phyloP scores from a whole-genome alignment of 2,329 filamentous ascomycete species.

The Aureobasidium sp. region DNA sequence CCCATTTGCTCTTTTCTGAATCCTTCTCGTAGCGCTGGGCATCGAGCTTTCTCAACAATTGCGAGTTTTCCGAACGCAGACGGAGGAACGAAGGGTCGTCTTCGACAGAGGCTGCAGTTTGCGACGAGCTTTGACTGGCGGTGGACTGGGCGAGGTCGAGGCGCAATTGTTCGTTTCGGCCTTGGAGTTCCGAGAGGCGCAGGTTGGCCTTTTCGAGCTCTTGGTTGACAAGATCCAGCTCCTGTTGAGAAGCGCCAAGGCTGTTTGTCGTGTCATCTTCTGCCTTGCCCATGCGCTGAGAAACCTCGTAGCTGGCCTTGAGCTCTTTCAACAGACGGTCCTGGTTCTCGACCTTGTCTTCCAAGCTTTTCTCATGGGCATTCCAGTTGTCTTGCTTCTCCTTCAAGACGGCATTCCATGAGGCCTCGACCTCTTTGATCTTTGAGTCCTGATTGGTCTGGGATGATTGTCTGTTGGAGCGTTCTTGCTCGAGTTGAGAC shows the following conservation, averaged over 20 bases:
- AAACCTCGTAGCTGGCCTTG: slow-evolving; percentile 95
- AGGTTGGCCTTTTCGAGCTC: slow-evolving; percentile 86
- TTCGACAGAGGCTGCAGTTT: slow-evolving; percentile 59
- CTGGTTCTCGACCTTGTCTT: slow-evolving; percentile 92
- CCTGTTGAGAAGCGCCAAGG: slow-evolving; percentile 70
- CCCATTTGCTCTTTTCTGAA: slow-evolving; percentile 66
- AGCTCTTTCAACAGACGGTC: slow-evolving; percentile 87
- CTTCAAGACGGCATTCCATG: slow-evolving; percentile 81
- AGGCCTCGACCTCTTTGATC: slow-evolving; percentile 82
- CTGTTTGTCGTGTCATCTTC: slow-evolving; percentile 51
- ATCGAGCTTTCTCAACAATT: slow-evolving; percentile 81
- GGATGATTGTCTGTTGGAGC: slow-evolving; percentile 61
- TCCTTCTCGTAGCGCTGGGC: slow-evolving; percentile 77
- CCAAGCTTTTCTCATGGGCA: slow-evolving; percentile 80
- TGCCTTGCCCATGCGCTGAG: slow-evolving; percentile 73
- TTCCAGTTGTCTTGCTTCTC: slow-evolving; percentile 98
- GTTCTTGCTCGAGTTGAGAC: slow-evolving; percentile 69
- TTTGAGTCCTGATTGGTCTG: slow-evolving; percentile 71
- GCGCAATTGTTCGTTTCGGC: slow-evolving; percentile 86
- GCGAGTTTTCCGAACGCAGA: slow-evolving; percentile 86
- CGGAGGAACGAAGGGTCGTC: slow-evolving; percentile 87
- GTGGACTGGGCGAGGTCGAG: slow-evolving; percentile 85
- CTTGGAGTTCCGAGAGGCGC: slow-evolving; percentile 82
- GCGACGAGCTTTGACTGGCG: slow-evolving; percentile 57
- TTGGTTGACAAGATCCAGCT: slow-evolving; percentile 86